Evolutionary conservation across 83 land plant species (phyloP).

Genomic region (Thuja plicata): DNA sequence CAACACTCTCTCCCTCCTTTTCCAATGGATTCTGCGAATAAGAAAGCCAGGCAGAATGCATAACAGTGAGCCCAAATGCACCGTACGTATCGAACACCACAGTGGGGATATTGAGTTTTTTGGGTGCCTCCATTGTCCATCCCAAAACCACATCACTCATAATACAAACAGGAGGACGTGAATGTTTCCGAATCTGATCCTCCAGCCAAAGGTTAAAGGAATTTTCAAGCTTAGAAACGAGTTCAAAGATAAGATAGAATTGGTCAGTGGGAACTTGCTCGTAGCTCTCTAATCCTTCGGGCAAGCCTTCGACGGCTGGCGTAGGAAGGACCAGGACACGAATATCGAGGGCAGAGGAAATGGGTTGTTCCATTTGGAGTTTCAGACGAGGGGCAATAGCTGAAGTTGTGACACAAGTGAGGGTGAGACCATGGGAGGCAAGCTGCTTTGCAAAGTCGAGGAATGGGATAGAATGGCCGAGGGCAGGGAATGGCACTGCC

Average conservation of each 20-base stretch:
- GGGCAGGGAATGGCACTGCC: constrained; percentile 47
- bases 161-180: constrained; percentile 25
- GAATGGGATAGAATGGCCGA: constrained; percentile 57
- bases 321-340: constrained; percentile 11
- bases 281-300: constrained; percentile 39
- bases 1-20: background rate
- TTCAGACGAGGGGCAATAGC: constrained; percentile 24
- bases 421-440: constrained; percentile 32
- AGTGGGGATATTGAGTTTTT: too few species aligned
- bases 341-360: constrained; percentile 18
- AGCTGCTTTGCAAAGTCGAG: constrained; percentile 45
- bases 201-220: background rate
- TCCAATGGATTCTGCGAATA: too few species aligned
- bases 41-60: too few species aligned
- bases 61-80: too few species aligned
- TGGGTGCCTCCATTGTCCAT: constrained; percentile 17
- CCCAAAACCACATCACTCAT: constrained; percentile 26
- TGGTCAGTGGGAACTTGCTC: constrained; percentile 26
- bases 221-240: background rate
- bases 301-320: constrained; percentile 30
- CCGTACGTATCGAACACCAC: too few species aligned
- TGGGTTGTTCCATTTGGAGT: constrained; percentile 9
- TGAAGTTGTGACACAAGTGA: constrained; percentile 44
- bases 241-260: background rate
- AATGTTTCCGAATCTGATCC: background rate